Conservation (phyloP, 225 moss, liverwort and hornwort species). For the Ulota crispa region DNA sequence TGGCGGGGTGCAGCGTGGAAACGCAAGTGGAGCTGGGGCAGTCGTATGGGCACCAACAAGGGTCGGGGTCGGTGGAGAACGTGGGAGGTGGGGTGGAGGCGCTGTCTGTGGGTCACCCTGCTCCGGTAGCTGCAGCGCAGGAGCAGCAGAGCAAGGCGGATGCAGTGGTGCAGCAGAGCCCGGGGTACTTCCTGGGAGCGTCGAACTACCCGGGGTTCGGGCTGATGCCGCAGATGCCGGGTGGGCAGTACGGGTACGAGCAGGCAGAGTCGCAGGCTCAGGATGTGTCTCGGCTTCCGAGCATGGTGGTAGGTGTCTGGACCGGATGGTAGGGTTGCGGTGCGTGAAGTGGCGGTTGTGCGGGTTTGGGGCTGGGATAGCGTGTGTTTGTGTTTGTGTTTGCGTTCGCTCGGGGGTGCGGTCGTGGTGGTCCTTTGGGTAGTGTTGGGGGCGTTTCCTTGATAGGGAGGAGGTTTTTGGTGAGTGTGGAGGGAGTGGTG, state of each 20-base stretch:
- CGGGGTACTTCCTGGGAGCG: constrained; percentile 74
- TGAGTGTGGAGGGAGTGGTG: background rate
- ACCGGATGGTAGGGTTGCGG: background rate
- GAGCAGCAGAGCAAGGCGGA: constrained; percentile 72
- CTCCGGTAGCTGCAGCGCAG: constrained; percentile 34
- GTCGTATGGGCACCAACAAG: constrained; percentile 60
- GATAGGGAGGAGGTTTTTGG: background rate
- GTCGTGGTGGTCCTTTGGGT: background rate
- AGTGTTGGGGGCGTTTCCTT: background rate
- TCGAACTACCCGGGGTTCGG: constrained; percentile 84
- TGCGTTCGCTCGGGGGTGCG: background rate
- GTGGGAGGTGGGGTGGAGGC: constrained; percentile 47
- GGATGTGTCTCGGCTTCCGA: constrained; percentile 76
- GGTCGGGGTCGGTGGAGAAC: constrained; percentile 45
- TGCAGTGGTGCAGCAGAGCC: constrained; percentile 64
- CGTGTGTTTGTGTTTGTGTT: background rate
- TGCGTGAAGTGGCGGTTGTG: background rate
- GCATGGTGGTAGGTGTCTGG: constrained; percentile 66
- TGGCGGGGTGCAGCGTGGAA: constrained; percentile 43
- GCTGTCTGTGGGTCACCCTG: constrained; percentile 42
- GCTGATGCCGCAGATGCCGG: constrained; percentile 81
- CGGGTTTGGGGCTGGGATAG: background rate
- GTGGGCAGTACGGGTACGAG: constrained; percentile 79
- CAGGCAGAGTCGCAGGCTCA: constrained; percentile 64
- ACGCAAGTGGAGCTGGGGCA: constrained; percentile 58